These are phyloP conservation scores for Globisporangium takayamanum DNA, from an alignment of 352 stramenopile genomes.

Conservation along the genomic window DNA sequence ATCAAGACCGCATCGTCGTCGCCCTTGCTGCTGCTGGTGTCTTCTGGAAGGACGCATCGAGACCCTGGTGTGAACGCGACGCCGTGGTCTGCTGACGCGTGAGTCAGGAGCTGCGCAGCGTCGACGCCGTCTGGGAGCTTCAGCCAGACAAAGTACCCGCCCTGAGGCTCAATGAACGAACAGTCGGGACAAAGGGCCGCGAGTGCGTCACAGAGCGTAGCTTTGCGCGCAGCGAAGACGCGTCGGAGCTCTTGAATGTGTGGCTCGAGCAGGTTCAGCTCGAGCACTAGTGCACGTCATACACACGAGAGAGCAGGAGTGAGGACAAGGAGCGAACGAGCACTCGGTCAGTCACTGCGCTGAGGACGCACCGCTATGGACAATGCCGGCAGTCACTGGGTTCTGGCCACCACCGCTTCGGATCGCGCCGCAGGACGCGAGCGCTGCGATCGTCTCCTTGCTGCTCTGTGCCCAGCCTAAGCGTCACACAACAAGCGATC, in stretches of 20 bases:
- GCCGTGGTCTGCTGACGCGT: constrained; percentile 39
- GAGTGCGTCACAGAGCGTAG: constrained; percentile 39
- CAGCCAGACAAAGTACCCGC: constrained; percentile 85
- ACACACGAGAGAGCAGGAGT: constrained; percentile 18
- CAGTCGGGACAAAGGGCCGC: constrained; percentile 31
- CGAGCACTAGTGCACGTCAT: constrained; percentile 30
- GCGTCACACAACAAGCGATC: too few relatives aligned
- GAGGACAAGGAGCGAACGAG: neutral
- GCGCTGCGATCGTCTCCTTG: constrained; percentile 39
- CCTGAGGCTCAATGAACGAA: constrained; percentile 51
- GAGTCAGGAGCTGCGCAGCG: constrained; percentile 39
- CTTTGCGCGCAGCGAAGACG: constrained; percentile 38
- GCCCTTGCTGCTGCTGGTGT: constrained; percentile 12
- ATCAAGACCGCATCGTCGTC: neutral
- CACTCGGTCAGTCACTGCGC: constrained; percentile 22
- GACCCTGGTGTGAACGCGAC: constrained; percentile 74
- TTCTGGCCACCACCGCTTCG: constrained; percentile 89
- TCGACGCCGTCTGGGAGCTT: constrained; percentile 46
- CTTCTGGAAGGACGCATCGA: constrained; percentile 31
- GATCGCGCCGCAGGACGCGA: constrained; percentile 75
- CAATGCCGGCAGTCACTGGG: constrained; percentile 78
- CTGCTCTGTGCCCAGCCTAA: constrained; percentile 62
- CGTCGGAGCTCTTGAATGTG: constrained; percentile 42
- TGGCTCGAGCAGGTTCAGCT: constrained; percentile 38
- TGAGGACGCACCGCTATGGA: constrained; percentile 52